A percentile compares a stretch with the other conserved stretches of the same genome.
Evolutionary conservation across 1,139 yeast species (phyloP).

Genomic region (Arxiozyma heterogenica): DNA sequence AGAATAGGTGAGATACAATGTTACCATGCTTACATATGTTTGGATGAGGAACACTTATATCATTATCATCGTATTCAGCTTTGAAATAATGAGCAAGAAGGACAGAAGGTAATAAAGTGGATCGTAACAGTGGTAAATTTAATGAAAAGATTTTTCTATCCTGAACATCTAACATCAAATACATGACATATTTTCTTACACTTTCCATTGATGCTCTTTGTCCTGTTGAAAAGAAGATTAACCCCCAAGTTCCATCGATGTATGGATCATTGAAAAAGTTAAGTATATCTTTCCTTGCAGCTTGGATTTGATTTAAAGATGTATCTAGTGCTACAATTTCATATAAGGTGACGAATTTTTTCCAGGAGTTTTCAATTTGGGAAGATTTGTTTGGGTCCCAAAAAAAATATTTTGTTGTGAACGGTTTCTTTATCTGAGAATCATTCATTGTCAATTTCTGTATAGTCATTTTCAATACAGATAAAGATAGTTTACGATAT

Average conservation of each 20-base stretch:
- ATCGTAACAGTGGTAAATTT: conserved; percentile 37
- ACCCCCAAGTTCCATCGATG: conserved; percentile 63
- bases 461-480: conserved; percentile 56
- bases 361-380: conserved; percentile 50
- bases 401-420: conserved; percentile 37
- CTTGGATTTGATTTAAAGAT: conserved; percentile 78
- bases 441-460: conserved; percentile 26
- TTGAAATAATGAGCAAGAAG: conserved; percentile 58
- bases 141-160: conserved; percentile 44
- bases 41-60: conserved; percentile 9
- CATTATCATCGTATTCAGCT: conserved; percentile 13
- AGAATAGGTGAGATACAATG: conserved; percentile 40
- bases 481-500: conserved; percentile 60
- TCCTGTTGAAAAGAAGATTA: conserved; percentile 66
- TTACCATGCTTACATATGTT: conserved; percentile 52
- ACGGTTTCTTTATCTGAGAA: conserved; percentile 15
- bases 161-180: conserved; percentile 45
- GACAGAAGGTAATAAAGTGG: conserved; percentile 50
- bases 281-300: conserved; percentile 59
- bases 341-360: conserved; percentile 59
- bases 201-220: conserved; percentile 72
- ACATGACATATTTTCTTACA: conserved; percentile 57
- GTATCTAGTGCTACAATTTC: conserved; percentile 82
- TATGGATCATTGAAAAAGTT: conserved; percentile 45
- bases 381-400: conserved; percentile 38